Evolutionary conservation across 2,329 filamentous ascomycete genomes (phyloP), one percentile per base, ranked within the genome.

Genomic region (Byssothecium circinans): DNA sequence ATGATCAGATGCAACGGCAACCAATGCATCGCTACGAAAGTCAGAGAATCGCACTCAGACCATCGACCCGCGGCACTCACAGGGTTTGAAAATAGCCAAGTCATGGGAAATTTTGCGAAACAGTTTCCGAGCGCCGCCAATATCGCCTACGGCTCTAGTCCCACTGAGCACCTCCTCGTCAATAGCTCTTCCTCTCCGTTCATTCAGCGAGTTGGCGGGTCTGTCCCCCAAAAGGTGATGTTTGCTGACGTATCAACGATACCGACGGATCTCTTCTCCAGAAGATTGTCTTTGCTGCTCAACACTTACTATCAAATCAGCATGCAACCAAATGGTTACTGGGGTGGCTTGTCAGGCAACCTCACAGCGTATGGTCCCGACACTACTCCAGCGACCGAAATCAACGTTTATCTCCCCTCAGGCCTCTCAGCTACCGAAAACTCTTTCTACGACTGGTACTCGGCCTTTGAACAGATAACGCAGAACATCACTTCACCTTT

Each of bases 261-360:
- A 0, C 6, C 37, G 0, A 36, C 56, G 0, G 48, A 58, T 0
- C 6, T 56, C 0, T 69, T 70, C 38, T 60, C 62, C 0, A 41
- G 22, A 14, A 42, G 63, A 35, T 32, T 70, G 1, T 53, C 49
- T 18, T 23, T 59, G 4, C 39, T 62, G 0, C 10, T 69, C 2
- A 72, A 70, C 42, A 70, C 68, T 0, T 72, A 58, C 35, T 67
- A 58, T 29, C 68, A 72, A 32, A 41, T 70, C 2, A 66, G 25
- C 1, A 49, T 54, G 1, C 51, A 54, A 8, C 56, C 68, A 1
- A 47, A 54, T 0, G 65, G 53, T 0, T 69, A 62, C 25, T 56
- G 63, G 3, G 64, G 60, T 2, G 51, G 43, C 25, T 25, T 68
- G 4, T 38, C 62, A 0, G 15, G 18, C 0, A 65, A 68, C 27